These are phyloP conservation scores for Ephemerocybe angulata DNA, from an alignment of 768 basidiomycete genomes.

Conservation along the genomic window DNA sequence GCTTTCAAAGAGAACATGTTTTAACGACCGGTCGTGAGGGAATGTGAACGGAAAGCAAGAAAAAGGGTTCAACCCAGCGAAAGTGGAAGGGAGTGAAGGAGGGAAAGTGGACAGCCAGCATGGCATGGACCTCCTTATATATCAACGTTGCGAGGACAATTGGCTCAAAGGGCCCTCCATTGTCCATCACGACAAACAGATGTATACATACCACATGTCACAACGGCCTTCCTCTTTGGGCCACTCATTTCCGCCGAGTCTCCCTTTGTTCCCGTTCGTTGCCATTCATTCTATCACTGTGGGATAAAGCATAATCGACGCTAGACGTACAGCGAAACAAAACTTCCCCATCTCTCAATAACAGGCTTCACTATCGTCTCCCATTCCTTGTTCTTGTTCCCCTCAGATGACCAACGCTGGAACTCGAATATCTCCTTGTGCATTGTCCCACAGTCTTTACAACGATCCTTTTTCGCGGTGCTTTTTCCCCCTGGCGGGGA, in stretches of 20 bases:
- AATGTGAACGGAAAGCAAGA: not conserved
- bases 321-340: constrained; percentile 45
- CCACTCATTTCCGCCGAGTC: not conserved
- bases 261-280: constrained; percentile 2
- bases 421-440: constrained; percentile 85
- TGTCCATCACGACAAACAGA: not conserved
- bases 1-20: constrained; percentile 8
- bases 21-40: constrained; percentile 11
- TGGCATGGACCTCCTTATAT: constrained; percentile 9
- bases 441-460: constrained; percentile 43
- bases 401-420: constrained; percentile 46
- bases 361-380: constrained; percentile 70
- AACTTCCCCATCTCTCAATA: constrained; percentile 74
- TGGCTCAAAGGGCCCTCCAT: not conserved
- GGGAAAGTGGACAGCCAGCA: constrained; percentile 3
- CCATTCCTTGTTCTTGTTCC: constrained; percentile 66
- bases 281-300: not conserved
- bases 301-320: not conserved
- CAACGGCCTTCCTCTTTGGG: not conserved
- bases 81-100: constrained; percentile 8
- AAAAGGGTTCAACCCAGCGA: constrained; percentile 11
- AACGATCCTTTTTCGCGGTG: constrained; percentile 20
- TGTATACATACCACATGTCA: not conserved
- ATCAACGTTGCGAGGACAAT: not conserved
- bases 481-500: constrained; percentile 16